Conservation (phyloP, 345 rosid genomes). For the Lagerstroemia speciosa region DNA sequence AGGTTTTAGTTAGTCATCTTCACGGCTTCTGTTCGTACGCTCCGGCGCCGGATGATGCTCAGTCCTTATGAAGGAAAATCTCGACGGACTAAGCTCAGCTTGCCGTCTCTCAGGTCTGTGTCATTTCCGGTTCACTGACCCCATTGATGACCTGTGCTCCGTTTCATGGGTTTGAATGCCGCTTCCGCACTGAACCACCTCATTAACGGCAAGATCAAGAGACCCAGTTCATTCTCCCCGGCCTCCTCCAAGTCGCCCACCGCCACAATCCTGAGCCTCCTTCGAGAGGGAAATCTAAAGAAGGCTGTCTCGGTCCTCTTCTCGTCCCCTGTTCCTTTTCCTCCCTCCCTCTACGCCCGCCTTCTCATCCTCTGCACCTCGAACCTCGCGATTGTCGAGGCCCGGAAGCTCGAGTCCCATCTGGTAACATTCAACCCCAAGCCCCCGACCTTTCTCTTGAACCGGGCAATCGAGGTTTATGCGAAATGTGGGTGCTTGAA, state of each 20-base stretch:
- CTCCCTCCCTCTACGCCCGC: constrained; percentile 42
- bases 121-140: background rate
- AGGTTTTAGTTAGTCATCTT: background rate
- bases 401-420: constrained; percentile 70
- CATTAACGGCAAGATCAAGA: constrained; percentile 14
- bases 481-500: constrained; percentile 43
- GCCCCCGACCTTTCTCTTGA: constrained; percentile 51
- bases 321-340: constrained; percentile 39
- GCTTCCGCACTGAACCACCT: constrained; percentile 23
- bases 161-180: constrained; percentile 24
- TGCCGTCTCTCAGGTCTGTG: background rate
- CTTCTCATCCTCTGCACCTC: constrained; percentile 56
- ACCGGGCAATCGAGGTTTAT: constrained; percentile 66
- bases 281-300: constrained; percentile 32
- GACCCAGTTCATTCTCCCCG: constrained; percentile 10
- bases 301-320: constrained; percentile 58
- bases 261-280: constrained; percentile 25
- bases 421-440: constrained; percentile 33
- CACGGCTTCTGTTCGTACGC: background rate
- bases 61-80: background rate
- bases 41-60: background rate
- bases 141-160: background rate
- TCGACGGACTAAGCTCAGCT: background rate
- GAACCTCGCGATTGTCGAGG: constrained; percentile 40
- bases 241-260: constrained; percentile 20